Conservation (phyloP, 805 yeast species). For the Cyberlindnera subsufficiens region DNA sequence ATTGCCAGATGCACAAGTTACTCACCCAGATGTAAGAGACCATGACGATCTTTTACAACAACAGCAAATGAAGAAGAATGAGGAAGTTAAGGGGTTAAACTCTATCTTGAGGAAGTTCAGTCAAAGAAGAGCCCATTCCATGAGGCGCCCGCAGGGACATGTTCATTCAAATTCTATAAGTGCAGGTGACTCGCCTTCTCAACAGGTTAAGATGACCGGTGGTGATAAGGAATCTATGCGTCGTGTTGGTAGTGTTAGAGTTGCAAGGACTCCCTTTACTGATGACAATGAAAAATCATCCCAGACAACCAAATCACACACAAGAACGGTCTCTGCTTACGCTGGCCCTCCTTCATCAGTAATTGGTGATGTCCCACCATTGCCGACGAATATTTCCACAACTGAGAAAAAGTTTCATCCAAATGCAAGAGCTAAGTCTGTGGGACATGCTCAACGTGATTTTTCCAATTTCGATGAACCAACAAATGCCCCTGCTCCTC, state of each 20-base stretch:
- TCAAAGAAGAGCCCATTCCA: slow-evolving; percentile 22
- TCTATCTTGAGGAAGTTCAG: slow-evolving; percentile 25
- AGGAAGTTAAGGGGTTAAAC: slow-evolving; percentile 22
- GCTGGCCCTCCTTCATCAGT: slow-evolving; percentile 9
- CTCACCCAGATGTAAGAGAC: slow-evolving; percentile 34
- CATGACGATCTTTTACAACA: slow-evolving; percentile 29
- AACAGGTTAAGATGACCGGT: background rate
- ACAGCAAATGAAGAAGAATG: slow-evolving; percentile 31
- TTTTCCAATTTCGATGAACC: slow-evolving; percentile 1
- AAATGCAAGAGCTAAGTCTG: slow-evolving; percentile 81
- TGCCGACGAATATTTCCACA: slow-evolving; percentile 1
- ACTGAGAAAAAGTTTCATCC: slow-evolving; percentile 50
- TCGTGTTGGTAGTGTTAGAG: slow-evolving; percentile 22
- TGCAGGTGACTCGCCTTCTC: slow-evolving; percentile 2
- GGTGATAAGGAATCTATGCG: slow-evolving; percentile 6
- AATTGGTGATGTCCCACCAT: slow-evolving; percentile 6
- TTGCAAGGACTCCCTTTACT: slow-evolving; percentile 13
- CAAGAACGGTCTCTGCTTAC: slow-evolving; percentile 25
- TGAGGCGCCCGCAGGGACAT: slow-evolving; percentile 17
- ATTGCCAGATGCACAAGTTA: slow-evolving; percentile 33
- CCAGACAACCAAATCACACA: slow-evolving; percentile 14
- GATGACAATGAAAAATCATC: slow-evolving; percentile 7
- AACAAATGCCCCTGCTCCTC: slow-evolving; percentile 18
- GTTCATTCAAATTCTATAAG: slow-evolving; percentile 6
- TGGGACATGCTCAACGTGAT: slow-evolving; percentile 67